Evolutionary conservation across 2,329 filamentous ascomycete species (phyloP), one percentile per base, ranked within the genome.

Genomic region (Hymenoscyphus scutula): DNA sequence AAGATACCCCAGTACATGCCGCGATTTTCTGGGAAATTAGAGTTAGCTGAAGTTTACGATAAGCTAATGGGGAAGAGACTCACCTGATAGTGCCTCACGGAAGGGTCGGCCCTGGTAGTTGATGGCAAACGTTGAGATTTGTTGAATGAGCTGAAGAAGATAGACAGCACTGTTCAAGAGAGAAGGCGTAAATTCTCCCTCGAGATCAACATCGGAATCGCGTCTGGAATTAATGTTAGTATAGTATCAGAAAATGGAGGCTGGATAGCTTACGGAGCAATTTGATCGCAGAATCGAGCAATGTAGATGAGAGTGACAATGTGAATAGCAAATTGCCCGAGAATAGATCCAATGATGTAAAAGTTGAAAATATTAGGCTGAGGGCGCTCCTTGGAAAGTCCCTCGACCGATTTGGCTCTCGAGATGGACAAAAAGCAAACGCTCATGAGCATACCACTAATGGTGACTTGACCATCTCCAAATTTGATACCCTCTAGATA

Each of bases 401-500:
- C 89, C 79, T 99, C 95, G 59, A 99, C 95, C 32, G 95, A 91
- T 81, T 92, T 95, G 45, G 95, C 95, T 64, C 95, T 89, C n/a
- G 95, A 98, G 73, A 99, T 97, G 65, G 93, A 97, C 72, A 99
- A 80, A 84, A 99, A 99, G 80, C 95, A 99, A 58, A 99, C 95
- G 72, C 93, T 97, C 95, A 99, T 98, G 76, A 99, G 88, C 91
- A 99, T 98, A 70, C 95, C 95, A 71, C 92, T 97, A 72, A 99
- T 98, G 17, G 95, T 99, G 69, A 98, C 95, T 78, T 99, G 95
- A 3, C 93, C 92, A 75, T 99, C 95, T 62, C 95, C 93, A 74
- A 99, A 99, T 80, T 99, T 99, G 83, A 99, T 99, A 67, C 95
- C 95, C 72, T 98, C 94, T 1, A 99, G 85, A 74, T 99, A 99